Conservation (phyloP, 192 early-diverging fungal species). For the Polychytrium aggregatum region DNA sequence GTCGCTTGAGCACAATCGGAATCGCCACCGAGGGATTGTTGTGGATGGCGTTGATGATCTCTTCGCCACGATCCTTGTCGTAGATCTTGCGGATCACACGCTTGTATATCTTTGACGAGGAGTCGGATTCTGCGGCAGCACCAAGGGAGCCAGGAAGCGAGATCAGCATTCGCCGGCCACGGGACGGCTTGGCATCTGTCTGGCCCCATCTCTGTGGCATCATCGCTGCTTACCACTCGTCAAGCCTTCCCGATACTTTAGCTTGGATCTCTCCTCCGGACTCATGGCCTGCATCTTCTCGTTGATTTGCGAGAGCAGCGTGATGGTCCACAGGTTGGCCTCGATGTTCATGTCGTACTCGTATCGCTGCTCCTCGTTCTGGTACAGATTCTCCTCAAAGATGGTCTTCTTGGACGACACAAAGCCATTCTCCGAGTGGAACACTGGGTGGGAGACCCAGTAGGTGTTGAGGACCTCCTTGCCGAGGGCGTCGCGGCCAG, state of each 20-base stretch:
- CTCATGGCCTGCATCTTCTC: slow-evolving; percentile 75
- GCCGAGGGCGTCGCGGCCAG: slow-evolving; percentile 85
- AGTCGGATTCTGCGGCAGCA: slow-evolving; percentile 4
- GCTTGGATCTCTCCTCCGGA: slow-evolving; percentile 58
- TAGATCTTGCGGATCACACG: slow-evolving; percentile 95
- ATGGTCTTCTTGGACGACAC: slow-evolving; percentile 81
- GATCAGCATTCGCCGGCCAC: not conserved
- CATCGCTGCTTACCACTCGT: slow-evolving; percentile 42
- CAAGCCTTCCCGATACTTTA: slow-evolving; percentile 64
- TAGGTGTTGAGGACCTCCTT: slow-evolving; percentile 94
- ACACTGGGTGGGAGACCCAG: slow-evolving; percentile 88
- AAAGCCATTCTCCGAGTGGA: slow-evolving; percentile 87
- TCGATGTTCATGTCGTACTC: slow-evolving; percentile 98
- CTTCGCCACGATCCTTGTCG: slow-evolving; percentile 69
- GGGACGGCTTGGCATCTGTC: too few relatives aligned
- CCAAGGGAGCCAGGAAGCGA: not conserved
- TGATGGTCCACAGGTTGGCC: slow-evolving; percentile 81
- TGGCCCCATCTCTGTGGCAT: too few relatives aligned
- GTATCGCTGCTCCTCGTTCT: slow-evolving; percentile 92
- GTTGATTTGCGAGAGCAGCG: slow-evolving; percentile 79
- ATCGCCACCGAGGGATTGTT: slow-evolving; percentile 82
- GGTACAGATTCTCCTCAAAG: slow-evolving; percentile 89
- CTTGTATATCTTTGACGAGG: slow-evolving; percentile 78
- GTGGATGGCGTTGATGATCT: slow-evolving; percentile 88
- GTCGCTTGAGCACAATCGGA: slow-evolving; percentile 83